These are phyloP conservation scores for Moesziomyces aphidis DNA, from an alignment of 1,284 basidiomycete species.

Conservation along the genomic window DNA sequence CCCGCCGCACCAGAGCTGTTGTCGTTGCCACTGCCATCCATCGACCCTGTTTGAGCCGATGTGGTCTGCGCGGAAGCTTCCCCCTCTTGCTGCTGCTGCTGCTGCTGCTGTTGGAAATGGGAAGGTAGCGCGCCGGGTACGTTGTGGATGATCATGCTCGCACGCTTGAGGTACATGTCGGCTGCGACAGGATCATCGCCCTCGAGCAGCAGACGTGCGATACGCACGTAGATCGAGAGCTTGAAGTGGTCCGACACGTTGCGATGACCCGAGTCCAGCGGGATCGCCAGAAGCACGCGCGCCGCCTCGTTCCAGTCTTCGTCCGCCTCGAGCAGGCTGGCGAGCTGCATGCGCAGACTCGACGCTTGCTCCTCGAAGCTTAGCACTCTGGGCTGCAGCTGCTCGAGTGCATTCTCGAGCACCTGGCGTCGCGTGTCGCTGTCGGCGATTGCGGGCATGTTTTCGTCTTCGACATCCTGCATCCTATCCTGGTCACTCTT, in stretches of 20 bases:
- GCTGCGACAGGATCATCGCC: constrained; percentile 93
- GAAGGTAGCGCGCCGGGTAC: constrained; percentile 52
- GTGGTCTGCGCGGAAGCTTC: background rate
- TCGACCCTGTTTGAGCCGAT: background rate
- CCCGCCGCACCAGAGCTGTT: background rate
- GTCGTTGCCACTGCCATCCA: background rate
- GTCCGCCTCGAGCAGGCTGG: constrained; percentile 85
- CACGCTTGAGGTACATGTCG: constrained; percentile 95
- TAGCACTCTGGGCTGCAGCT: constrained; percentile 79
- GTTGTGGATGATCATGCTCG: constrained; percentile 83
- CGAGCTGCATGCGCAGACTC: constrained; percentile 83
- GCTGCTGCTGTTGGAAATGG: constrained; percentile 22
- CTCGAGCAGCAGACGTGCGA: constrained; percentile 93
- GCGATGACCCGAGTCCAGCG: constrained; percentile 87
- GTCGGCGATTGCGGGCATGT: constrained; percentile 42
- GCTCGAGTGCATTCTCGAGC: constrained; percentile 78
- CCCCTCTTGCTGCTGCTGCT: constrained; percentile 28
- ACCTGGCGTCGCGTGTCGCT: constrained; percentile 69
- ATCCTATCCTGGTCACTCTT: constrained; percentile 25
- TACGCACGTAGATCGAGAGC: constrained; percentile 89
- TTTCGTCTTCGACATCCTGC: constrained; percentile 29
- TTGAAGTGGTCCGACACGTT: constrained; percentile 84
- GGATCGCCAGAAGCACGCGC: constrained; percentile 87
- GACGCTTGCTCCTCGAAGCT: constrained; percentile 96
- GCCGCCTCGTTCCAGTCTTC: constrained; percentile 95